Conservation (phyloP, 768 basidiomycete species). For the Crucibulum laeve region DNA sequence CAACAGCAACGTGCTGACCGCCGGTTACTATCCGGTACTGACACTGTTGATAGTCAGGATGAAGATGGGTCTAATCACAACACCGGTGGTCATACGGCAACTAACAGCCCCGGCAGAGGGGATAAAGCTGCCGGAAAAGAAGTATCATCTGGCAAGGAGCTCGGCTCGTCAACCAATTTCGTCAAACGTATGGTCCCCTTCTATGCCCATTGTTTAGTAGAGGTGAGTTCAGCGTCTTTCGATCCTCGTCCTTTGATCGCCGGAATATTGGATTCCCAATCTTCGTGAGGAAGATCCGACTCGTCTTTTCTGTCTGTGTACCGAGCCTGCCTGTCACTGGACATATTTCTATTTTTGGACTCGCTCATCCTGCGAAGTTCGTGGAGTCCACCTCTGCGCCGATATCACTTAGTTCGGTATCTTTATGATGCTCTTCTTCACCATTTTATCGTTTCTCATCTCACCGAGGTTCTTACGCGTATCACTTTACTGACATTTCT, state of each 20-base stretch:
- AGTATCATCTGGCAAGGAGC: conserved; percentile 4
- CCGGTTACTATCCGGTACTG: background rate
- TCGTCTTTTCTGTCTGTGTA: background rate
- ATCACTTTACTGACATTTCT: background rate
- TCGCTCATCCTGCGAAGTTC: background rate
- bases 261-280: background rate
- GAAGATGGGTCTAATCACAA: conserved; percentile 1
- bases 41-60: background rate
- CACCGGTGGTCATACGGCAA: background rate
- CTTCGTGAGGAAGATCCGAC: conserved; percentile 2
- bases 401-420: conserved; percentile 1
- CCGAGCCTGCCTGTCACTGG: background rate
- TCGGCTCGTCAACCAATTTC: conserved; percentile 28
- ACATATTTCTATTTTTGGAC: background rate
- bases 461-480: background rate
- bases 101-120: background rate
- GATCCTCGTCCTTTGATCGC: background rate
- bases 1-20: conserved; percentile 14
- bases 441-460: background rate
- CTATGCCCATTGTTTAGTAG: conserved; percentile 67
- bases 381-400: background rate
- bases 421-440: background rate
- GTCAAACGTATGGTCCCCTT: conserved; percentile 64
- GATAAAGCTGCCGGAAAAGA: background rate
- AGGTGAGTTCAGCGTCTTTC: conserved; percentile 36